Base-by-base conservation (phyloP, 768 basidiomycete genomes). In the Pleurotus cornucopiae region DNA sequence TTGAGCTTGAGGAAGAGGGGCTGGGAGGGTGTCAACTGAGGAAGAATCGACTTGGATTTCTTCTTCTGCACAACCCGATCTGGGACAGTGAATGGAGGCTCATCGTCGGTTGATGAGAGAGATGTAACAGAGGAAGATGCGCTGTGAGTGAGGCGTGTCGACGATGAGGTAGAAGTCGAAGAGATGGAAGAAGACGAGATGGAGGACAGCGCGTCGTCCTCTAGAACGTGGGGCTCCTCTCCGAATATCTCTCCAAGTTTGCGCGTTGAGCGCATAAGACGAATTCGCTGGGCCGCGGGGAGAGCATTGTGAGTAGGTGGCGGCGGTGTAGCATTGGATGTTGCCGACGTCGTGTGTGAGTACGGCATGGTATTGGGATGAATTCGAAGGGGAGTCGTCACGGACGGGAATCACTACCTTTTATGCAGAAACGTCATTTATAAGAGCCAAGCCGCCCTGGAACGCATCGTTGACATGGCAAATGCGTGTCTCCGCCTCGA, bases 191-290 rank as follows among this genome's bases (percentile, higher is more conserved):
- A 53, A 5, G 34, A 57, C 38, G 41, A 59, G 48, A 34, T 60
- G 60, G 61, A 53, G 4, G 46, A 39, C 25, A 57, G 20, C 3
- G 59, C 44, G 18, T 62, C 58, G 39, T 59, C 56, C 23, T 74
- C 73, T 30, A 77, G 46, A 55, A 76, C 61, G 30, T 67, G 62
- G 0, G 76, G 76, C 0, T 73, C 73, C 5, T 72, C 64, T 1
- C 85, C 84, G 3, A 86, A 69, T 3, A 86, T 63, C 13, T 78
- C 75, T 9, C 74, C 75, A 23, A 87, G 75, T 65, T 85, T 86
- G 58, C 76, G 74, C 9, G 81, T 79, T 0, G 83, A 80, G 44
- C 80, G 80, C 41, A 85, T 69, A n/a, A 86, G 76, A 41, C 78
- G 79, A 3, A 72, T 60, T 4, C 83, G 79, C 40, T 84, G 75